phyloP scores from a whole-genome alignment of 768 basidiomycete genomes.

The Kwoniella europaea region DNA sequence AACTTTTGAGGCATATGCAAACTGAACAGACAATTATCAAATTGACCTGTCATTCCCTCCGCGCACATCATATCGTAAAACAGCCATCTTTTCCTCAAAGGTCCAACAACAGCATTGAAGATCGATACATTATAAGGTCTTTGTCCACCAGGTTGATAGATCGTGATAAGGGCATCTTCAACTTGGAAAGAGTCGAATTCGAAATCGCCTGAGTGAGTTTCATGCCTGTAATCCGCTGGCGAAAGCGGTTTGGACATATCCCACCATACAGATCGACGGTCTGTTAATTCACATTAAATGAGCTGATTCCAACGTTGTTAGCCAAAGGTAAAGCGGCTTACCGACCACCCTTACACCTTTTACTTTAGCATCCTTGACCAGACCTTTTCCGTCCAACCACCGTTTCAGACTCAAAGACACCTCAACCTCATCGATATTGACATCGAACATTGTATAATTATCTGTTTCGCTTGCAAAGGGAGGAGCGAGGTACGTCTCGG shows the following conservation, averaged over 20 bases:
- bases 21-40: conserved; percentile 96
- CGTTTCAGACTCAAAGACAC: conserved; percentile 86
- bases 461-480: conserved; percentile 39
- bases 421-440: conserved; percentile 92
- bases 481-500: conserved; percentile 41
- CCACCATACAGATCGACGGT: conserved; percentile 84
- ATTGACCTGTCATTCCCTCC: conserved; percentile 94
- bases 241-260: conserved; percentile 80
- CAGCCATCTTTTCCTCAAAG: conserved; percentile 87
- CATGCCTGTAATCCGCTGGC: conserved; percentile 79
- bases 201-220: conserved; percentile 79
- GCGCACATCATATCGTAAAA: conserved; percentile 95
- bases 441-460: conserved; percentile 91
- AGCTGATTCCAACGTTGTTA: not conserved
- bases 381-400: conserved; percentile 95
- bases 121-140: conserved; percentile 70
- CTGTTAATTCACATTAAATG: conserved; percentile 59
- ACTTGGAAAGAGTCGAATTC: conserved; percentile 85
- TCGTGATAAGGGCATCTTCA: conserved; percentile 90
- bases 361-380: conserved; percentile 86
- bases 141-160: conserved; percentile 91
- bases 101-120: conserved; percentile 85
- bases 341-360: conserved; percentile 94
- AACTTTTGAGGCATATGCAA: conserved; percentile 84
- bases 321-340: conserved; percentile 58